Conservation (phyloP, 345 rosid genomes). For the Populus ilicifolia region DNA sequence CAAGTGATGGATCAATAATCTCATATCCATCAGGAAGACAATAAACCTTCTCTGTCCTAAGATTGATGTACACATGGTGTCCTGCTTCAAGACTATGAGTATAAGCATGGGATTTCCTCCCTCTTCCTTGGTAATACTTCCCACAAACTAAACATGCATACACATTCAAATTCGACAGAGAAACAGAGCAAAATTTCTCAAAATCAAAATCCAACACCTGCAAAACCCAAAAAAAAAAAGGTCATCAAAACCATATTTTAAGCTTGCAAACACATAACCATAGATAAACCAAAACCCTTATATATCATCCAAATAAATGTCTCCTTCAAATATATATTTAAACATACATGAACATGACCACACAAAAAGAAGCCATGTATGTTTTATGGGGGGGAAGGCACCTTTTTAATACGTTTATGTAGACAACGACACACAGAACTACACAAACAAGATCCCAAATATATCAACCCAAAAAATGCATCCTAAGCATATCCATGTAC, state of each 20-base stretch:
- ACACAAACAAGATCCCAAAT: neutral
- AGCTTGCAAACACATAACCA: neutral
- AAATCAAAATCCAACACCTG: constrained; percentile 98
- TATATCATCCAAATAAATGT: neutral
- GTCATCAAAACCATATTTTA: neutral
- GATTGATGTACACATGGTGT: constrained; percentile 92
- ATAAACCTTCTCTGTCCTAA: constrained; percentile 80
- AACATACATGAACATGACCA: neutral
- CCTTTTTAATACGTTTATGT: neutral
- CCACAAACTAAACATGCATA: constrained; percentile 97
- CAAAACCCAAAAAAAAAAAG: constrained; percentile 5
- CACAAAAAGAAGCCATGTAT: neutral
- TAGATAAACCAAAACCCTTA: neutral
- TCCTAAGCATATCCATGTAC: neutral
- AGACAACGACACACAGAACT: neutral
- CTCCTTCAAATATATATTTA: neutral
- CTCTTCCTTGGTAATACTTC: constrained; percentile 94
- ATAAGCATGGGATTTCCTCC: constrained; percentile 90
- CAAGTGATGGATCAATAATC: constrained; percentile 87
- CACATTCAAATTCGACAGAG: constrained; percentile 78
- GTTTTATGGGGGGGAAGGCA: no score
- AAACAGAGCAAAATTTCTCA: constrained; percentile 92
- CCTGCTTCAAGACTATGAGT: constrained; percentile 98
- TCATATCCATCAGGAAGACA: constrained; percentile 99
- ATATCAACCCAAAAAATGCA: neutral